A percentile compares a stretch with the other conserved stretches of the same genome.
These are phyloP conservation scores for Termitomyces sp. DNA, from an alignment of 768 basidiomycete genomes.

Conservation along the genomic window DNA sequence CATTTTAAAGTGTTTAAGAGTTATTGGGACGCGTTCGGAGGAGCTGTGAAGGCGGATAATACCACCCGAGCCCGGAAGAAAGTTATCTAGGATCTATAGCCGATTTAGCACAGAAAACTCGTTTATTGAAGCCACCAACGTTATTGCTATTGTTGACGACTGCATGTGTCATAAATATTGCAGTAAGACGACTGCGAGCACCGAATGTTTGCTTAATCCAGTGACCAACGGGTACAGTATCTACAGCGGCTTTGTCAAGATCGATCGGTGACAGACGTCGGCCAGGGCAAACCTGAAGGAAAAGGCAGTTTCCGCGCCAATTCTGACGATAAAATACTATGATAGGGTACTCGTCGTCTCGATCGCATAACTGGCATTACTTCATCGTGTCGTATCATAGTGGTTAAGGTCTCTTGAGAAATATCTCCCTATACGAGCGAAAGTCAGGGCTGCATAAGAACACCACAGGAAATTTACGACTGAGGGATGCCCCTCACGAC, in stretches of 20 bases:
- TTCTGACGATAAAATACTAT: slow-evolving; percentile 31
- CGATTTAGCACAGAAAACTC: not conserved
- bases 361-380: slow-evolving; percentile 46
- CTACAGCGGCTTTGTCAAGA: slow-evolving; percentile 24
- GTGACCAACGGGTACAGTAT: slow-evolving; percentile 49
- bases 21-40: slow-evolving; percentile 52
- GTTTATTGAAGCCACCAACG: slow-evolving; percentile 23
- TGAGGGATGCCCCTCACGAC: not conserved
- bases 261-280: not conserved
- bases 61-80: slow-evolving; percentile 27
- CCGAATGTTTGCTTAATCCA: slow-evolving; percentile 61
- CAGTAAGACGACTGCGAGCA: slow-evolving; percentile 49
- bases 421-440: slow-evolving; percentile 50
- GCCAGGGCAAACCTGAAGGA: slow-evolving; percentile 44
- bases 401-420: slow-evolving; percentile 65
- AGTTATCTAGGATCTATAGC: slow-evolving; percentile 44
- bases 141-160: slow-evolving; percentile 58
- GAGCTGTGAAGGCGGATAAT: slow-evolving; percentile 5
- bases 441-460: not conserved
- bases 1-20: slow-evolving; percentile 72
- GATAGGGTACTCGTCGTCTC: slow-evolving; percentile 50
- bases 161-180: slow-evolving; percentile 69
- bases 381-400: slow-evolving; percentile 76
- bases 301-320: slow-evolving; percentile 46
- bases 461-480: not conserved